Conservation (phyloP, 345 rosid genomes). For the Populus alba region DNA sequence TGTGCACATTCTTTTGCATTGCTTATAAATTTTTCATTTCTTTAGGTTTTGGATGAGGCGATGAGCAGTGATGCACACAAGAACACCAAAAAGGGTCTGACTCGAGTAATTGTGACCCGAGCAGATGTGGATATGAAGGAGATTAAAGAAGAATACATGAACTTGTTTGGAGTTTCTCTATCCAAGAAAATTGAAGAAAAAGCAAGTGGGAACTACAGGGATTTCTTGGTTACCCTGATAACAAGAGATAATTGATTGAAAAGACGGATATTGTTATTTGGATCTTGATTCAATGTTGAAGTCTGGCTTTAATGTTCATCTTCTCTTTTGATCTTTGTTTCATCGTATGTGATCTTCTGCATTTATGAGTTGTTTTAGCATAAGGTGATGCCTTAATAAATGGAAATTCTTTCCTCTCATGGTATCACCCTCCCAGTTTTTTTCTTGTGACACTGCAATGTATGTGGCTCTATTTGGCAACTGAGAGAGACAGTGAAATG, state of each 20-base stretch:
- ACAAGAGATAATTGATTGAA: slow-evolving; percentile 41
- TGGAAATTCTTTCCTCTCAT: slow-evolving; percentile 2
- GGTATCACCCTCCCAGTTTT: not conserved
- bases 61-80: slow-evolving; percentile 49
- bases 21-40: not conserved
- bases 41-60: slow-evolving; percentile 60
- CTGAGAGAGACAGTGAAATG: too few relatives aligned
- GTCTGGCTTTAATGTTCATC: not conserved
- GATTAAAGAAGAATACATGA: slow-evolving; percentile 44
- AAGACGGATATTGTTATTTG: not conserved
- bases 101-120: slow-evolving; percentile 67
- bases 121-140: slow-evolving; percentile 65
- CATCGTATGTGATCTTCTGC: too few relatives aligned
- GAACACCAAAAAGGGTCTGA: slow-evolving; percentile 52
- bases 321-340: not conserved
- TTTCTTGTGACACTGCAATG: too few relatives aligned
- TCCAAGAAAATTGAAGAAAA: slow-evolving; percentile 44
- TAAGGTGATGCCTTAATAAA: slow-evolving; percentile 2
- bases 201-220: slow-evolving; percentile 77
- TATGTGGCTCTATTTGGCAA: too few relatives aligned
- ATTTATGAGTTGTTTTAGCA: too few relatives aligned
- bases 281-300: slow-evolving; percentile 6
- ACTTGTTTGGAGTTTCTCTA: slow-evolving; percentile 44
- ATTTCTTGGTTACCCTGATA: slow-evolving; percentile 55
- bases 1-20: not conserved